Percentiles rank a stretch among this genome's conserved stretches.
Conservation (phyloP, 257 asterid genomes). For the Capsicum chinense region DNA sequence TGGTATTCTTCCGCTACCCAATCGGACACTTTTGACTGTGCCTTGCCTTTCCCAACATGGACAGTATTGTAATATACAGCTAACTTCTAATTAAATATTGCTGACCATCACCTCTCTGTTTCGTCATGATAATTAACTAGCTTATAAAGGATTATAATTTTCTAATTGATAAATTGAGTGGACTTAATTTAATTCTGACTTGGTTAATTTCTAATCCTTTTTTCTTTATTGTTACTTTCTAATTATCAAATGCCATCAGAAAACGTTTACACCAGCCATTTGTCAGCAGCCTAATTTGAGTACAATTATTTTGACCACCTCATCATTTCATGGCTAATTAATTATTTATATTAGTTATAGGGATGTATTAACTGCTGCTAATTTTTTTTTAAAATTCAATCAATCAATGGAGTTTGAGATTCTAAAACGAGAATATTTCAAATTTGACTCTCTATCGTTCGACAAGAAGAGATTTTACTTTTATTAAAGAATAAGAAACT, state of each 20-base stretch:
- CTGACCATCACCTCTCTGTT: background rate
- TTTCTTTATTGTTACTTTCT: background rate
- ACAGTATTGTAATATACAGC: too few relatives aligned
- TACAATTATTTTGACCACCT: background rate
- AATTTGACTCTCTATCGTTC: conserved; percentile 11
- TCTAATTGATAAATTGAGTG: background rate
- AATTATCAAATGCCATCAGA: background rate
- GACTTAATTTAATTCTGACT: background rate
- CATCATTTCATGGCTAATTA: background rate
- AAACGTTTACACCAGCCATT: background rate
- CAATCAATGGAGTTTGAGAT: background rate
- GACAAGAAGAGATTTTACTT: background rate
- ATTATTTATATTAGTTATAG: background rate
- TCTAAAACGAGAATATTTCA: background rate
- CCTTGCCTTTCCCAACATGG: too few relatives aligned
- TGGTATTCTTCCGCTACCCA: too few relatives aligned
- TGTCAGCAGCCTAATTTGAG: background rate
- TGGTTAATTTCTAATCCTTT: background rate
- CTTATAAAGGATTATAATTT: background rate
- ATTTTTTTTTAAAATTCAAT: background rate
- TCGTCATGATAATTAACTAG: background rate
- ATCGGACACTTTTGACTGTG: too few relatives aligned
- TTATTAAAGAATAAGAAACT: background rate
- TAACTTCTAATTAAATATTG: too few relatives aligned
- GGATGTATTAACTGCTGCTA: background rate